Evolutionary conservation across 192 early-diverging fungal genomes (phyloP), one percentile per base, ranked within the genome.

Genomic region (Coemansia erecta): DNA sequence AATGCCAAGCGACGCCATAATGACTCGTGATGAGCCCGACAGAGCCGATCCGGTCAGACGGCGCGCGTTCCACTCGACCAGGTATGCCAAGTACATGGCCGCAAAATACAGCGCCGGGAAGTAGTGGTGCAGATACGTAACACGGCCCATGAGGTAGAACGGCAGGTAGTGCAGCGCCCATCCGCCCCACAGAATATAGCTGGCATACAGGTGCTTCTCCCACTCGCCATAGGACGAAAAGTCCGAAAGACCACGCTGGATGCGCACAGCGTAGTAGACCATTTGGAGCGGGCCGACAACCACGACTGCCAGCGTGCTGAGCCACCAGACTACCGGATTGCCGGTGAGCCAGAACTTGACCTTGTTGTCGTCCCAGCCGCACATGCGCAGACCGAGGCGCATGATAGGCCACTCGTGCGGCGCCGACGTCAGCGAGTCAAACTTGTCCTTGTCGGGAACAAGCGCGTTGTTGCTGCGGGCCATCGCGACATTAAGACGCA

Each of bases 111-210:
- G 81, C 9, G 94, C 92, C 1, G 95, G 94, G 80, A 97, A 96
- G 68, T 98, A 98, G 72, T 98, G 97, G 68, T 99, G 97, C 33
- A 97, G 72, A 53, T 97, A 98, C 0, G 89, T 93, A 41, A 97
- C 93, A 28, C 97, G 89, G 26, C 95, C 95, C 93, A 99, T 98
- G 51, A 97, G 84, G 62, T 74, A 95, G 82, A 97, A 98, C 17
- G 95, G 95, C 28, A 89, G 39, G 72, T 96, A 99, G 72, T 99
- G 97, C 47, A 97, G 68, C 45, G 88, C 79, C 95, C 94, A 99
- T n/a, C 94, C 95, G 40, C 87, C 68, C 19, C 87, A 77, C 41
- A 92, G 83, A 13, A 90, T 68, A 63, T 91, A 88, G 17, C 80
- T 82, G n/a, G 81, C 85, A 53, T 85, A 90, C 15, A 79, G 57